Conservation (phyloP, 345 rosid species). For the Gossypioides kirkii region DNA sequence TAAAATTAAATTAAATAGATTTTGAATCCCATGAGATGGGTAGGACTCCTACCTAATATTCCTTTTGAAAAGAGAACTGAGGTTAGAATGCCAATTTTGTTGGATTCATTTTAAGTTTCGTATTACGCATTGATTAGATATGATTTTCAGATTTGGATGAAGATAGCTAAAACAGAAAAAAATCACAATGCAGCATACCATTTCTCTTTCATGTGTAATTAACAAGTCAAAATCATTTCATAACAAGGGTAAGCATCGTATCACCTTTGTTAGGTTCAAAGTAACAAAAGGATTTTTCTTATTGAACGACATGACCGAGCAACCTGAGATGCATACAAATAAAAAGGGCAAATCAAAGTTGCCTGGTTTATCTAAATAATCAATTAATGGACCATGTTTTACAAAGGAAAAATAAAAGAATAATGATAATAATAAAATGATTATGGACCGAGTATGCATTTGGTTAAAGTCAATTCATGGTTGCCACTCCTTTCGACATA, state of each 20-base stretch:
- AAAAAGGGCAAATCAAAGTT: slow-evolving; percentile 34
- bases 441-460: not conserved
- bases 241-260: slow-evolving; percentile 1
- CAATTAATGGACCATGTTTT: slow-evolving; percentile 20
- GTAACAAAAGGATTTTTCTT: slow-evolving; percentile 11
- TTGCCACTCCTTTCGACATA: not conserved
- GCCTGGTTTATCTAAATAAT: slow-evolving; percentile 38
- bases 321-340: slow-evolving; percentile 30
- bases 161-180: no score
- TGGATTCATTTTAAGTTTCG: no score
- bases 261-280: slow-evolving; percentile 18
- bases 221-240: no score
- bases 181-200: no score
- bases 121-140: no score
- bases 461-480: not conserved
- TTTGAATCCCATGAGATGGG: no score
- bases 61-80: no score
- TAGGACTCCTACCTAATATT: no score
- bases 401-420: not conserved
- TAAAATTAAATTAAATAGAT: no score
- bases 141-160: no score
- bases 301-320: slow-evolving; percentile 32
- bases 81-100: no score
- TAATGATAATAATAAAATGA: not conserved
- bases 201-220: no score